phyloP scores from a whole-genome alignment of 1,139 yeast species.

The Pichia sp. region DNA sequence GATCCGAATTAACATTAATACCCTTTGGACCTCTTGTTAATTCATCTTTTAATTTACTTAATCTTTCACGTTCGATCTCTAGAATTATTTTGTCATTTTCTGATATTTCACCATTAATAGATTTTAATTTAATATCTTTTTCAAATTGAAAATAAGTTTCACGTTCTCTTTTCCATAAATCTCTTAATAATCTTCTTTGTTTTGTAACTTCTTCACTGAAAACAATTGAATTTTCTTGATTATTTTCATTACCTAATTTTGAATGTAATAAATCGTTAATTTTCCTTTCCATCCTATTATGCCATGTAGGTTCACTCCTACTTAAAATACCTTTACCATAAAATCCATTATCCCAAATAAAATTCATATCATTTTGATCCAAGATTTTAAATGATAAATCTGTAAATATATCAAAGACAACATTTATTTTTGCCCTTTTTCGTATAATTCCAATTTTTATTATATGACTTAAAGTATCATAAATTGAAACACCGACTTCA shows the following conservation, averaged over 20 bases:
- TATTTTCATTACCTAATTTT: too few relatives aligned
- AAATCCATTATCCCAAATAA: conserved; percentile 80
- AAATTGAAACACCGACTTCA: conserved; percentile 10
- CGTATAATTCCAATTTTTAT: conserved; percentile 4
- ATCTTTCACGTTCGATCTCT: conserved; percentile 28
- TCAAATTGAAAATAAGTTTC: conserved; percentile 29
- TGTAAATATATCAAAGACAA: conserved; percentile 8
- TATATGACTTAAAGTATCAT: conserved; percentile 10
- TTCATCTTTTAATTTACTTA: conserved; percentile 23
- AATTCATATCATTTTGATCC: conserved; percentile 43
- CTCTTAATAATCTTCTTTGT: conserved; percentile 65
- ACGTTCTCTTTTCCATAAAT: conserved; percentile 58
- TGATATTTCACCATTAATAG: conserved; percentile 14
- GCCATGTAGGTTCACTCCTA: conserved; percentile 92
- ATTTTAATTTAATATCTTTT: conserved; percentile 19
- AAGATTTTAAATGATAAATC: conserved; percentile 36
- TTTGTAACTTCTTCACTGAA: conserved; percentile 74
- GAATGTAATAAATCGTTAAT: conserved; percentile 19
- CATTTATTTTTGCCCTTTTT: neutral
- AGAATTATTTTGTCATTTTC: conserved; percentile 24
- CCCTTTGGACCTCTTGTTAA: conserved; percentile 16
- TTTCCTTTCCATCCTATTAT: conserved; percentile 53
- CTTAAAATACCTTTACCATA: conserved; percentile 91
- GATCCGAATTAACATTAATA: conserved; percentile 5
- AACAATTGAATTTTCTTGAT: too few relatives aligned